phyloP scores from a whole-genome alignment of 139 green algal species.

The Astrephomene gubernaculifera region DNA sequence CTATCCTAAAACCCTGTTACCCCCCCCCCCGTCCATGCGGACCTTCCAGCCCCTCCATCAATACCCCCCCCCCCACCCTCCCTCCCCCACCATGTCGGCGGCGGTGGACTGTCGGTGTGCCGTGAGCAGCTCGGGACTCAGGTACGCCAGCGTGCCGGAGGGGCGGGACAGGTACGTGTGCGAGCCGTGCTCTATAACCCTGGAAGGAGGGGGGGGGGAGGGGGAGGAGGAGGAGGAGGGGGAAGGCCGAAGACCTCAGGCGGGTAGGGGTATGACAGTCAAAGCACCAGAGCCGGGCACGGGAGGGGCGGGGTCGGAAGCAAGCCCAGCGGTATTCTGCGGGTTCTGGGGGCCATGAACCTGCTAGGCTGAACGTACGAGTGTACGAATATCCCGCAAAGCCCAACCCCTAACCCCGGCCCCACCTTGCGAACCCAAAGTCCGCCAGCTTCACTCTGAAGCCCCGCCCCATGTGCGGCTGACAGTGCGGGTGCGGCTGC shows the following conservation, averaged over 20 bases:
- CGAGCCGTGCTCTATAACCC: conserved; percentile 32
- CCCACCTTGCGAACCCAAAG: conserved; percentile 6
- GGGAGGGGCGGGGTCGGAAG: too few relatives aligned
- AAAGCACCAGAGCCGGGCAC: too few relatives aligned
- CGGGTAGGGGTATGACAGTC: background rate
- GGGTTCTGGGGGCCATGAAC: too few relatives aligned
- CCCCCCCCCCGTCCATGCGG: too few relatives aligned
- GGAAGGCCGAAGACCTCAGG: background rate
- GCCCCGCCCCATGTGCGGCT: background rate
- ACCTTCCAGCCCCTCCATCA: too few relatives aligned
- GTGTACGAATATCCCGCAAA: too few relatives aligned
- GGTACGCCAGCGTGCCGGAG: conserved; percentile 30
- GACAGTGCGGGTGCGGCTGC: too few relatives aligned
- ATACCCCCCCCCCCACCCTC: background rate
- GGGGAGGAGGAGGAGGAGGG: background rate
- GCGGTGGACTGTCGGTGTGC: conserved; percentile 12
- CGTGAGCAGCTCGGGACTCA: conserved; percentile 34
- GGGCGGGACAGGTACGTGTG: conserved; percentile 40
- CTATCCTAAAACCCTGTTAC: too few relatives aligned
- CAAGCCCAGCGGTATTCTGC: too few relatives aligned
- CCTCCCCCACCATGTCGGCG: background rate
- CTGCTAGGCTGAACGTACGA: too few relatives aligned
- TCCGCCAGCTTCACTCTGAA: conserved; percentile 21
- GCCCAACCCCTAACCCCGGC: too few relatives aligned
- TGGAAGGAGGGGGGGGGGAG: background rate